Conservation (phyloP, 176 grass and related monocot genomes). For the Ensete ventricosum region DNA sequence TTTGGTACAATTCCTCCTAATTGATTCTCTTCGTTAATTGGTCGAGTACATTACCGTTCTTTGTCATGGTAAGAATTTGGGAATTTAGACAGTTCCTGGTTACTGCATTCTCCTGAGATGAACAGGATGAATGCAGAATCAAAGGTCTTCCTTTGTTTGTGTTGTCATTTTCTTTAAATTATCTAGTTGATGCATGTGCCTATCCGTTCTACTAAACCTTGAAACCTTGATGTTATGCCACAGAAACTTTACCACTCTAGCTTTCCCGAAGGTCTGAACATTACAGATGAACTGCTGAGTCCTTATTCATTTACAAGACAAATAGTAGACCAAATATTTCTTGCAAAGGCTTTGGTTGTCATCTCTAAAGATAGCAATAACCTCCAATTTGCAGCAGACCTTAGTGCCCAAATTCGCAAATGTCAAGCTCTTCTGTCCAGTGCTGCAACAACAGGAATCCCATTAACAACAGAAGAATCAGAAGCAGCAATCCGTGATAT, state of each 20-base stretch:
- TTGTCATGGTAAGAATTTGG: neutral
- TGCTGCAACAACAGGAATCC: slow-evolving; percentile 31
- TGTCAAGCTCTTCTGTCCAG: slow-evolving; percentile 51
- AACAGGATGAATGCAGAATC: neutral
- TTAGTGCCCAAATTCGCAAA: slow-evolving; percentile 43
- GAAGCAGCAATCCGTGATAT: slow-evolving; percentile 71
- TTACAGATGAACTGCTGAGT: slow-evolving; percentile 76
- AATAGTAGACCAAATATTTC: slow-evolving; percentile 78
- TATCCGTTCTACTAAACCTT: neutral
- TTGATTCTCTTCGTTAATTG: neutral
- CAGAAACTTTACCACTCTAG: slow-evolving; percentile 60
- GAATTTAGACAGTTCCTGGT: neutral
- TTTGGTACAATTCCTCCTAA: neutral
- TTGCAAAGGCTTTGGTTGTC: slow-evolving; percentile 66
- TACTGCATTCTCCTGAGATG: neutral
- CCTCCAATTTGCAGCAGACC: slow-evolving; percentile 71
- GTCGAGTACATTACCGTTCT: neutral
- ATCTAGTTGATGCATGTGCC: neutral
- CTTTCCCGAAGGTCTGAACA: slow-evolving; percentile 45
- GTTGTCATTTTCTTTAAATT: no score
- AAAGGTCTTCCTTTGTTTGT: neutral
- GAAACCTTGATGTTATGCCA: neutral
- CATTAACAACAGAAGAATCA: slow-evolving; percentile 31
- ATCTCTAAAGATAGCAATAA: slow-evolving; percentile 69
- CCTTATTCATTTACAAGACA: slow-evolving; percentile 65